Conservation (phyloP, 2,329 filamentous ascomycete species). For the Colletotrichum tamarilloi region DNA sequence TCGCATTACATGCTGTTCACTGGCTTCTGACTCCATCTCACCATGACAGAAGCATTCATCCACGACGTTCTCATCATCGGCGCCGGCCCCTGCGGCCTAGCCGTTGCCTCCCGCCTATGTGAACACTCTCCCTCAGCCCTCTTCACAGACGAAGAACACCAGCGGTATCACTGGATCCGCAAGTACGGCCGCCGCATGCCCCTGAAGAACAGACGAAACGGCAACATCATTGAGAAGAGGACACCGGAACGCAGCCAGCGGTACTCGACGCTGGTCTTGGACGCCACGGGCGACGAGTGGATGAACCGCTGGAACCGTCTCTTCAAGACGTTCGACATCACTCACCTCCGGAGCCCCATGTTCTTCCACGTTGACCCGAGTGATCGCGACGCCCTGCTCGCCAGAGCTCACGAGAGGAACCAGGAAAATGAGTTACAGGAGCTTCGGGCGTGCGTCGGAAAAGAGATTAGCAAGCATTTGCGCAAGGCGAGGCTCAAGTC, state of each 20-base stretch:
- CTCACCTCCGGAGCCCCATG: conserved; percentile 81
- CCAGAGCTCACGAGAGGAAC: conserved; percentile 71
- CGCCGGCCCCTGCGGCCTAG: conserved; percentile 80
- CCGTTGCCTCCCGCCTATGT: conserved; percentile 76
- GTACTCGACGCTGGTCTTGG: conserved; percentile 66
- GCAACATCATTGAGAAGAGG: conserved; percentile 41
- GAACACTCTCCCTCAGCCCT: conserved; percentile 81
- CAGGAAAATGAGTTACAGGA: conserved; percentile 74
- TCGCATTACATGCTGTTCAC: background rate
- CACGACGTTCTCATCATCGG: conserved; percentile 80
- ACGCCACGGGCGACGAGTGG: conserved; percentile 73
- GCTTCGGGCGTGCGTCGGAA: conserved; percentile 80
- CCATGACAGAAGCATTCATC: conserved; percentile 41
- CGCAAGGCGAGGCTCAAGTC: conserved; percentile 58
- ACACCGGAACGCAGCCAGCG: conserved; percentile 39
- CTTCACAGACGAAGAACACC: conserved; percentile 86
- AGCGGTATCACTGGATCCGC: conserved; percentile 82
- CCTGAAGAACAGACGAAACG: conserved; percentile 63
- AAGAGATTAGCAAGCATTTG: conserved; percentile 82
- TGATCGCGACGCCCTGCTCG: conserved; percentile 79
- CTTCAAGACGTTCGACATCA: conserved; percentile 76
- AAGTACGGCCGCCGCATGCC: conserved; percentile 71
- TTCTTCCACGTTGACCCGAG: conserved; percentile 84
- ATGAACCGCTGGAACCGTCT: conserved; percentile 77
- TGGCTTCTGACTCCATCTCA: background rate